A percentile compares a stretch with the other conserved stretches of the same genome.
These are phyloP conservation scores for Fusarium sp. DNA, from an alignment of 2,329 filamentous ascomycete species.

Conservation along the genomic window DNA sequence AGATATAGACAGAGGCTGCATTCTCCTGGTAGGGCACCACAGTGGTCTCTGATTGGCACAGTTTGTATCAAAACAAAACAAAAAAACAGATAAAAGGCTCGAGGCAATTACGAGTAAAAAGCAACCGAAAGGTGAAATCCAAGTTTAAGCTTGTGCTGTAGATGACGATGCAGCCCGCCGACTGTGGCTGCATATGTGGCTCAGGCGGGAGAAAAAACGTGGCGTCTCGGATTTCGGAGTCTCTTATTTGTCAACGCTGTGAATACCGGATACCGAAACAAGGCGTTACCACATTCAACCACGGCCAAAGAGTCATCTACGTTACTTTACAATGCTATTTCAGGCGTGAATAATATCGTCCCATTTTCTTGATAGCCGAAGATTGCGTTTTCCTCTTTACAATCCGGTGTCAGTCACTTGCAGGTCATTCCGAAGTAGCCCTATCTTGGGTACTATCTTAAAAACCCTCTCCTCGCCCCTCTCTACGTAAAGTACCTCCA, in stretches of 20 bases:
- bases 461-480: constrained; percentile 27
- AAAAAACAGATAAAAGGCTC: neutral
- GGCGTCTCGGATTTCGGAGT: constrained; percentile 11
- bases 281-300: constrained; percentile 18
- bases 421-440: constrained; percentile 1
- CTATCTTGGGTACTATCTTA: constrained; percentile 13
- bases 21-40: constrained; percentile 1
- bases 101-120: neutral
- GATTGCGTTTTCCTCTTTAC: neutral
- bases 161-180: constrained; percentile 12
- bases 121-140: neutral
- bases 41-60: neutral
- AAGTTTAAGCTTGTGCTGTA: constrained; percentile 9
- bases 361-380: neutral
- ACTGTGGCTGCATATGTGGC: constrained; percentile 22
- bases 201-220: neutral
- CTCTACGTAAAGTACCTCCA: constrained; percentile 26
- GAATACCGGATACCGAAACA: neutral
- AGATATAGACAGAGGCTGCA: constrained; percentile 4
- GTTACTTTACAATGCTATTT: neutral
- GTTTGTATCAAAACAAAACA: neutral
- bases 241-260: constrained; percentile 14
- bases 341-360: constrained; percentile 1
- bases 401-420: neutral
- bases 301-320: constrained; percentile 35